A percentile compares a stretch with the other conserved stretches of the same genome.
phyloP scores from a whole-genome alignment of 306 rosid genomes.

The Gastrolobium bilobum region DNA sequence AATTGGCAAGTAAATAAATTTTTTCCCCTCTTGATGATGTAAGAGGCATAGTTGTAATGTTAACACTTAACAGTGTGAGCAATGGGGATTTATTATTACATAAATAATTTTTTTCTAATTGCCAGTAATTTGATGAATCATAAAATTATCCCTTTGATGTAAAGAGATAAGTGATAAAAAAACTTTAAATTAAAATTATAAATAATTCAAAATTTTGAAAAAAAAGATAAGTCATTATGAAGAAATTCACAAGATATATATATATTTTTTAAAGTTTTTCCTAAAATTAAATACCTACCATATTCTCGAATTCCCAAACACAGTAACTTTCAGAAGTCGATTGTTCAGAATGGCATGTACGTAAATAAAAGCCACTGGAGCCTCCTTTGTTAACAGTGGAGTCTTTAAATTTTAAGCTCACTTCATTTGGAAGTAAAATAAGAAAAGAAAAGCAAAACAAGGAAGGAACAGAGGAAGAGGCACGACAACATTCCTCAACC shows the following conservation, averaged over 20 bases:
- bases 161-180: too few species aligned
- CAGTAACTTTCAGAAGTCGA: not conserved
- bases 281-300: too few species aligned
- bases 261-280: too few species aligned
- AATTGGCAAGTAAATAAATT: not conserved
- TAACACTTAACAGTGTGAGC: too few species aligned
- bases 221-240: too few species aligned
- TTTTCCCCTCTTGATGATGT: not conserved
- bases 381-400: constrained; percentile 7
- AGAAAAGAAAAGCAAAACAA: not conserved
- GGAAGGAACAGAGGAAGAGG: not conserved
- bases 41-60: not conserved
- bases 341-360: constrained; percentile 12
- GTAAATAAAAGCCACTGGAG: constrained; percentile 44
- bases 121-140: too few species aligned
- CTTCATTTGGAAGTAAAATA: not conserved
- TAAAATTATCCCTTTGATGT: too few species aligned
- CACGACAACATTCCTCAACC: not conserved
- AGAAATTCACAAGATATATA: too few species aligned
- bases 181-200: too few species aligned
- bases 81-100: not conserved
- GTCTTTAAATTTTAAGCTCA: not conserved
- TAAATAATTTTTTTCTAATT: not conserved
- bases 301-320: too few species aligned
- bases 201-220: too few species aligned